Evolutionary conservation across 108 stramenopile species (phyloP), one percentile per base, ranked within the genome.

Genomic region (Phaeodactylum tricornutum): DNA sequence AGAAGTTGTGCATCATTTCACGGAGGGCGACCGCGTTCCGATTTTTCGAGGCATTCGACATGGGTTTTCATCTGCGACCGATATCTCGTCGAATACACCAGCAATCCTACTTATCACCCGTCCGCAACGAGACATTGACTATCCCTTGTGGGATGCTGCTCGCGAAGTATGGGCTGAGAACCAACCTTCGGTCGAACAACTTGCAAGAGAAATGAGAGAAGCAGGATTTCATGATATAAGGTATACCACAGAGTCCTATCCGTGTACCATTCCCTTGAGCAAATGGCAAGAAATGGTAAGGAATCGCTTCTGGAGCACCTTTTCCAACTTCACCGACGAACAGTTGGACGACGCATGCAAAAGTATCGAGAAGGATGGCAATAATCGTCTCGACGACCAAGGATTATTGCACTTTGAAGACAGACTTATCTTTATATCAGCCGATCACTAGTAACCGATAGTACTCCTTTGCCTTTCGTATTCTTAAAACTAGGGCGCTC

Each of bases 281-380:
- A 16, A 59, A 33, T 83, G 81, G 81, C 57, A 53, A 22, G 20
- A 21, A 0, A 83, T 83, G 81, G 47, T 83, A 2, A 55, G 50
- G 33, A 25, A 57, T 0, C 61, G 74, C 8, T 78, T 78, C 45
- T 83, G 81, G 81, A 76, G 74, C 52, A 83, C 77, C 6, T 83
- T 83, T 67, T 53, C 75, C 23, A 55, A 78, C 25, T 83, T 83
- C 57, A 43, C 59, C 0, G 69, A 73, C 47, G 51, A 59, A 3
- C 77, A 83, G 40, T 39, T 83, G 42, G 41, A 78, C 37, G 28
- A 48, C 0, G 81, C 72, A 1, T 78, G 76, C 41, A 29, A 61
- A 17, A 5, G 17, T 15, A 64, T 81, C 29, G 45, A 47, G 16
- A 16, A 34, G 23, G 50, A 63, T 2, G 28, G 58, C 2, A 19